Conservation (phyloP, 2,329 filamentous ascomycete species). For the Aureobasidium vineae region DNA sequence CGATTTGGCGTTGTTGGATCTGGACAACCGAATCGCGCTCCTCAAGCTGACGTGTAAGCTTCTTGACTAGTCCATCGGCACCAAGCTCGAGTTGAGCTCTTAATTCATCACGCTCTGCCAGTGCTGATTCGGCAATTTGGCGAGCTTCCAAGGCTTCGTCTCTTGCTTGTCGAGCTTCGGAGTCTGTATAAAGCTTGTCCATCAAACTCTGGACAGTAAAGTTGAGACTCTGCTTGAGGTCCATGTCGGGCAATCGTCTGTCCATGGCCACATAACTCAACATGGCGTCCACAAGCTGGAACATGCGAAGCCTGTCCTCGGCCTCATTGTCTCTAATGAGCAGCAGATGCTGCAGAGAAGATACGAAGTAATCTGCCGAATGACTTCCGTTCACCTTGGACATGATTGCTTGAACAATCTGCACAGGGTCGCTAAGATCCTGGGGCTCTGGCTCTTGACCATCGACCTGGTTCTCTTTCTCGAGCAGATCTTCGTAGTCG, state of each 20-base stretch:
- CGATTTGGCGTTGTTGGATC: conserved; percentile 79
- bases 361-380: conserved; percentile 93
- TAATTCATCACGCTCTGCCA: conserved; percentile 96
- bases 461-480: conserved; percentile 86
- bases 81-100: conserved; percentile 82
- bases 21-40: conserved; percentile 91
- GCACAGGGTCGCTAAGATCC: conserved; percentile 86
- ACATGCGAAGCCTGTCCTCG: conserved; percentile 90
- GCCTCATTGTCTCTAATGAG: conserved; percentile 88
- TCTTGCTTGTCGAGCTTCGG: conserved; percentile 84
- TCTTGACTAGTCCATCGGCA: conserved; percentile 88
- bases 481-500: conserved; percentile 96
- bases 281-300: conserved; percentile 98
- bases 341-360: conserved; percentile 90
- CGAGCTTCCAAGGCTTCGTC: conserved; percentile 89
- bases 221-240: conserved; percentile 94
- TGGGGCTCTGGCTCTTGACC: conserved; percentile 80
- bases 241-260: conserved; percentile 89
- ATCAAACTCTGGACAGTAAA: conserved; percentile 95
- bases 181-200: conserved; percentile 95
- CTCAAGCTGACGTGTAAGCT: conserved; percentile 89
- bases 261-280: conserved; percentile 99
- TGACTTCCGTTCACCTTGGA: conserved; percentile 77
- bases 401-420: conserved; percentile 93
- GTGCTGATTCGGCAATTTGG: conserved; percentile 91